A percentile compares a stretch with the other conserved stretches of the same genome.
Evolutionary conservation across 2,329 filamentous ascomycete species (phyloP).

Genomic region (Talaromyces islandicus): DNA sequence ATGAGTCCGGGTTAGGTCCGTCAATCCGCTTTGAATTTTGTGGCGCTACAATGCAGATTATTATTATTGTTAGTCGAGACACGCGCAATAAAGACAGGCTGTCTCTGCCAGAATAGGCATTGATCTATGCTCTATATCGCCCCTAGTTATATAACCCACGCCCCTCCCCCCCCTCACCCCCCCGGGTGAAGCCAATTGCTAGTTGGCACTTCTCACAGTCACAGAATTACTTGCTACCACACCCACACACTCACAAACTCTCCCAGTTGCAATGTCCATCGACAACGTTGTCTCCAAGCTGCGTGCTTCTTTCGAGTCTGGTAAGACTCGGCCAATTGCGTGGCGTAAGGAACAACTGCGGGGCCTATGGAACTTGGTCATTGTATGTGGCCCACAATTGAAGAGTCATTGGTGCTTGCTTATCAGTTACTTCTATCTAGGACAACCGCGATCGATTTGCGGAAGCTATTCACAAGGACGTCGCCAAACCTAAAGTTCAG

Average conservation of each 20-base stretch:
- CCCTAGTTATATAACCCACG: background rate
- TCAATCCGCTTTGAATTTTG: background rate
- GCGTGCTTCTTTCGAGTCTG: background rate
- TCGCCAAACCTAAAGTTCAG: conserved; percentile 3
- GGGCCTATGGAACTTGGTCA: background rate
- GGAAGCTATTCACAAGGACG: conserved; percentile 6
- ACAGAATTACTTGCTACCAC: background rate
- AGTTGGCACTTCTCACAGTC: background rate
- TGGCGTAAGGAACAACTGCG: conserved; percentile 6
- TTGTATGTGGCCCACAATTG: background rate
- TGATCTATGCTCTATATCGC: background rate
- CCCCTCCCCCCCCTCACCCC: too few relatives aligned
- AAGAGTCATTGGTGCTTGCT: background rate
- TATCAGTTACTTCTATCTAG: background rate
- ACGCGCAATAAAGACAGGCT: background rate
- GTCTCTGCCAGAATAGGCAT: background rate
- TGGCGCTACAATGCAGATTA: background rate
- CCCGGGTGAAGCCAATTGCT: background rate
- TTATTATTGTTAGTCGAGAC: background rate
- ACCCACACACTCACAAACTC: background rate
- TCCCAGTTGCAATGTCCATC: background rate
- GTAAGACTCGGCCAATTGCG: conserved; percentile 4
- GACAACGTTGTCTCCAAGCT: conserved; percentile 4
- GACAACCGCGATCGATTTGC: conserved; percentile 6
- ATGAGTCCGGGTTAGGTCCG: background rate